A percentile compares a stretch with the other conserved stretches of the same genome.
These are phyloP conservation scores for Backusella tuberculispora DNA, from an alignment of 192 early-diverging fungal species.

Conservation along the genomic window DNA sequence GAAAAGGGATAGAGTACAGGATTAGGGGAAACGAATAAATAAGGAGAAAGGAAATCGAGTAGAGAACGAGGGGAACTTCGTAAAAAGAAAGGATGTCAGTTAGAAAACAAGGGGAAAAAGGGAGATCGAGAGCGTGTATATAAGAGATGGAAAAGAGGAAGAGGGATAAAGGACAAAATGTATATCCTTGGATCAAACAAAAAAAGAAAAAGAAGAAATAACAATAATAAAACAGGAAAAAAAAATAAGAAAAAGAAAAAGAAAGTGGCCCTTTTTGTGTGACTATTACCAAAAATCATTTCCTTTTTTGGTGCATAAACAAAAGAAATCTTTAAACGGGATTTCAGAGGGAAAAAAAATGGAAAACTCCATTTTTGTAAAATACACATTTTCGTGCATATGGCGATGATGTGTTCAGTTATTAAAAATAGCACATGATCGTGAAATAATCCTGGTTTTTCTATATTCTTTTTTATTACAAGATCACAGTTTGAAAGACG, in stretches of 20 bases:
- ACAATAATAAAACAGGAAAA: constrained; percentile 4
- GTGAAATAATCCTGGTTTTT: background rate
- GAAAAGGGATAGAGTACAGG: constrained; percentile 5
- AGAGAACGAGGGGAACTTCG: background rate
- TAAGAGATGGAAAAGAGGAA: background rate
- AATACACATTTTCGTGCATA: background rate
- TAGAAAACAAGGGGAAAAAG: background rate
- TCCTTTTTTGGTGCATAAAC: background rate
- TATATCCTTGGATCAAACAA: background rate
- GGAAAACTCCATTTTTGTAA: background rate
- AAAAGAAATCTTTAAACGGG: background rate
- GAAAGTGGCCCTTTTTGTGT: background rate
- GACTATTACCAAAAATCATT: constrained; percentile 2
- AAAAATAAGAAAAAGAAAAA: constrained; percentile 9
- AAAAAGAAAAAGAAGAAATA: background rate
- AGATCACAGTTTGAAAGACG: no score
- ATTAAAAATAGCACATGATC: background rate
- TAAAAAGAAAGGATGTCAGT: background rate
- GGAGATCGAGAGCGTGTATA: background rate
- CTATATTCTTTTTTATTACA: no score
- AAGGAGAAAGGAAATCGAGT: constrained; percentile 5
- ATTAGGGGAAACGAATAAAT: constrained; percentile 7
- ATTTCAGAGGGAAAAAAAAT: background rate
- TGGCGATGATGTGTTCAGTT: background rate
- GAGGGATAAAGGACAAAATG: background rate